A percentile compares a stretch with the other conserved stretches of the same genome.
phyloP scores from a whole-genome alignment of 2,329 filamentous ascomycete species.

The Lecanosticta acicola region DNA sequence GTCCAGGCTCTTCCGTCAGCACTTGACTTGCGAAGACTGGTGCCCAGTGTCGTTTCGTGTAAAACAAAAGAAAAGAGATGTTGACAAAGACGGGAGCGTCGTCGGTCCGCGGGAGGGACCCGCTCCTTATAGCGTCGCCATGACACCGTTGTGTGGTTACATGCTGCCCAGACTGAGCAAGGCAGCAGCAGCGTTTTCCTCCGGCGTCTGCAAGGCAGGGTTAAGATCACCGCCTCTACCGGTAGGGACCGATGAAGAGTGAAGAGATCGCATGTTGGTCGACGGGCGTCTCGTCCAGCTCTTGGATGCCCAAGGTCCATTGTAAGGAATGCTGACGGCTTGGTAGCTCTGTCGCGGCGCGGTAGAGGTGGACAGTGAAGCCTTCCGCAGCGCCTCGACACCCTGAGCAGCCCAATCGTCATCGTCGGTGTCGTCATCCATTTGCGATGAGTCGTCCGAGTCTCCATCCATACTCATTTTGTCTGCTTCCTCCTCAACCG shows the following conservation, averaged over 20 bases:
- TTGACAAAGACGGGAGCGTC: constrained; percentile 2
- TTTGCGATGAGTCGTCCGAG: constrained; percentile 37
- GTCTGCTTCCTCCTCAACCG: constrained; percentile 81
- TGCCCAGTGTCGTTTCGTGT: constrained; percentile 30
- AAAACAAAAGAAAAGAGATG: constrained; percentile 22
- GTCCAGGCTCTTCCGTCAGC: constrained; percentile 35
- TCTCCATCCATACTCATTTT: constrained; percentile 85
- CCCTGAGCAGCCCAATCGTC: constrained; percentile 93
- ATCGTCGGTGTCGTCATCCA: constrained; percentile 76
- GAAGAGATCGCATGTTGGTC: constrained; percentile 9
- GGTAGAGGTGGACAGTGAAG: constrained; percentile 38
- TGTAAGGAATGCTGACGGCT: constrained; percentile 26
- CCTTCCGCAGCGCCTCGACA: constrained; percentile 72
- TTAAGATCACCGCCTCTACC: constrained; percentile 5
- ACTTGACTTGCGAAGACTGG: constrained; percentile 34
- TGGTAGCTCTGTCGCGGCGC: constrained; percentile 26
- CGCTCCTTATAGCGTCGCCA: constrained; percentile 1
- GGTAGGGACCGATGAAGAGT: constrained; percentile 23
- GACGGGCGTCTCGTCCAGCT: constrained; percentile 25
- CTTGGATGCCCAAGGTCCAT: constrained; percentile 23
- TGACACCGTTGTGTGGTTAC: constrained; percentile 28
- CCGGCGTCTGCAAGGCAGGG: constrained; percentile 46
- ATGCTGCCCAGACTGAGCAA: constrained; percentile 72
- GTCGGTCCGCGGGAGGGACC: background rate
- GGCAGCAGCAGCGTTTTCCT: constrained; percentile 76